These are phyloP conservation scores for Neoarthrinium moseri DNA, from an alignment of 2,329 filamentous ascomycete species.

Conservation along the genomic window DNA sequence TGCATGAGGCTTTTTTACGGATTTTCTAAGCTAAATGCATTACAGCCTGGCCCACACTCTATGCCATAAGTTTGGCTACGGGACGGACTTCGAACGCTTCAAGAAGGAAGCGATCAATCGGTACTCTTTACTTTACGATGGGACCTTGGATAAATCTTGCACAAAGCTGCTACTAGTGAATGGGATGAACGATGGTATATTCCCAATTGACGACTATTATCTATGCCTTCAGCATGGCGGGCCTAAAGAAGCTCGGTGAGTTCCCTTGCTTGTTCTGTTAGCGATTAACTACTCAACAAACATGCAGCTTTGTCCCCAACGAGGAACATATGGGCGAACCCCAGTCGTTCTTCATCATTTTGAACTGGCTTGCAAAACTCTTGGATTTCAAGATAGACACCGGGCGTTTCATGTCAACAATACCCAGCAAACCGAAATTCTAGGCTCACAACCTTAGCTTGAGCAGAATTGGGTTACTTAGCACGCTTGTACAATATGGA, in stretches of 20 bases:
- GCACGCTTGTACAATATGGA: too few species aligned
- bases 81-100: conserved; percentile 25
- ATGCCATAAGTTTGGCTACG: conserved; percentile 26
- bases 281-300: background rate
- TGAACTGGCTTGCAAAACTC: conserved; percentile 31
- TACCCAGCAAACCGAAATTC: conserved; percentile 24
- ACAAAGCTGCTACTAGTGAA: conserved; percentile 53
- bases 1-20: too few species aligned
- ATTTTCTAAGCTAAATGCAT: conserved; percentile 4
- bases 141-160: conserved; percentile 51
- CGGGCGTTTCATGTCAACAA: conserved; percentile 20
- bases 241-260: conserved; percentile 46
- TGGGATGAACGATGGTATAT: conserved; percentile 58
- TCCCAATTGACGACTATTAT: conserved; percentile 60
- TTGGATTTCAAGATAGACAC: conserved; percentile 26
- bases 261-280: background rate
- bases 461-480: background rate
- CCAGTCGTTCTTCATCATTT: conserved; percentile 27
- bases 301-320: conserved; percentile 24
- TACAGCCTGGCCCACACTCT: conserved; percentile 24
- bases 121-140: conserved; percentile 54
- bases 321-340: conserved; percentile 36
- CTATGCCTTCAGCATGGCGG: conserved; percentile 50
- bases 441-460: conserved; percentile 7
- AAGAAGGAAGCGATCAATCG: conserved; percentile 32